Evolutionary conservation across 345 rosid genomes (phyloP).

Genomic region (Trapa incisa): DNA sequence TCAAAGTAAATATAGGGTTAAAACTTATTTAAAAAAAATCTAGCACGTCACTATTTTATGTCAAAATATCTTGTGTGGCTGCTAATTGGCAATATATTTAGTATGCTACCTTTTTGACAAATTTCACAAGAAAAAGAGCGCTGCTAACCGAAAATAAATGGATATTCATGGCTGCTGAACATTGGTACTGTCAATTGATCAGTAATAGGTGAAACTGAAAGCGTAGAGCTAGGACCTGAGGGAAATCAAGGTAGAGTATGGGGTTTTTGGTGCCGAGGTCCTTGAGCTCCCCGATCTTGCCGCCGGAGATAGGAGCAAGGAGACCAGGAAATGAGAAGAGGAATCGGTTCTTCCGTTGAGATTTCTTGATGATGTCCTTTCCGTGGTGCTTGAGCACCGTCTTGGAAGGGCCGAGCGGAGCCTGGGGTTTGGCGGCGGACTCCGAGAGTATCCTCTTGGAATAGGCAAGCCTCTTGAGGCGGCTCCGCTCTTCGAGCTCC

Average conservation of each 20-base stretch:
- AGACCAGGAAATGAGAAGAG: conserved; percentile 74
- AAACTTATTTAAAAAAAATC: no score
- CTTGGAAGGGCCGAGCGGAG: conserved; percentile 45
- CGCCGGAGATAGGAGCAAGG: conserved; percentile 49
- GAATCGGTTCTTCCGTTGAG: conserved; percentile 64
- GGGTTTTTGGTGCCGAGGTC: conserved; percentile 72
- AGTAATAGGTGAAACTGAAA: neutral
- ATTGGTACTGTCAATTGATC: neutral
- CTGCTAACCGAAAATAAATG: no score
- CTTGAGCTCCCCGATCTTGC: conserved; percentile 77
- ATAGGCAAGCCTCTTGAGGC: conserved; percentile 43
- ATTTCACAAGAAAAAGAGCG: no score
- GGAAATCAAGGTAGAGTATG: conserved; percentile 65
- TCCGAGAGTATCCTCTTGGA: conserved; percentile 33
- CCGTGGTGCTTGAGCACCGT: conserved; percentile 66
- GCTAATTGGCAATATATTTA: no score
- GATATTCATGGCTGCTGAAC: neutral
- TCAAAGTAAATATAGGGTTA: no score
- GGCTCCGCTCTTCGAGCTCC: conserved; percentile 30
- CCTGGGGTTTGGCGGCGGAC: conserved; percentile 23
- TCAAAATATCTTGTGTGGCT: no score
- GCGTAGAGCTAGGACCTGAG: conserved; percentile 18
- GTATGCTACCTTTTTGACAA: no score
- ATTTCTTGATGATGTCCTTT: conserved; percentile 59
- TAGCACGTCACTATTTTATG: no score